Conservation (phyloP, 1,139 yeast genomes). For the Saccharomyces pastorianus region DNA sequence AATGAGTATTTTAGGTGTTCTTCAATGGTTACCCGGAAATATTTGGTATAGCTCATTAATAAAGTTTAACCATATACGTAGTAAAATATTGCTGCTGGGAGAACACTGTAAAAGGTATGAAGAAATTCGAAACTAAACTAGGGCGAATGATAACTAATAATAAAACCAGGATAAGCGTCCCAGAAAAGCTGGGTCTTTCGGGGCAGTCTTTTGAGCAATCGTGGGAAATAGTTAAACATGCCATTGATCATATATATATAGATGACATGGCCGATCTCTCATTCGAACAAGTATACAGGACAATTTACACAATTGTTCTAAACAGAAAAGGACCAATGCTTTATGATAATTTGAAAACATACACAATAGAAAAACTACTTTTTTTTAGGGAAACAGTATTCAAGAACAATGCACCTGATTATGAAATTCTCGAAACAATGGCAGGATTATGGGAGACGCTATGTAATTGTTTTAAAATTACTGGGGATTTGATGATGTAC, state of each 20-base stretch:
- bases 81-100: background rate
- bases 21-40: background rate
- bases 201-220: slow-evolving; percentile 36
- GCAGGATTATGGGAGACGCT: slow-evolving; percentile 67
- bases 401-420: slow-evolving; percentile 8
- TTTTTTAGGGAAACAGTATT: slow-evolving; percentile 21
- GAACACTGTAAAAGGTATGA: background rate
- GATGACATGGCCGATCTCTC: slow-evolving; percentile 71
- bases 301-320: slow-evolving; percentile 71
- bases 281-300: slow-evolving; percentile 76
- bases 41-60: background rate
- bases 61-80: background rate
- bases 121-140: background rate
- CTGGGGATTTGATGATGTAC: slow-evolving; percentile 83
- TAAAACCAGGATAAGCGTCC: slow-evolving; percentile 60
- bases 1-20: background rate
- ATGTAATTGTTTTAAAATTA: slow-evolving; percentile 64
- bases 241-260: slow-evolving; percentile 66
- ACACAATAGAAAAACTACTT: slow-evolving; percentile 46
- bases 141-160: slow-evolving; percentile 10
- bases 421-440: slow-evolving; percentile 41
- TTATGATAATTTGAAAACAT: slow-evolving; percentile 52
- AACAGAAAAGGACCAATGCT: slow-evolving; percentile 64
- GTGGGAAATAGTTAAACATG: slow-evolving; percentile 64
- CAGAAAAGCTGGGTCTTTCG: slow-evolving; percentile 41